Base-by-base conservation (phyloP, 2,329 filamentous ascomycete genomes). In the Diaporthe ilicicola region DNA sequence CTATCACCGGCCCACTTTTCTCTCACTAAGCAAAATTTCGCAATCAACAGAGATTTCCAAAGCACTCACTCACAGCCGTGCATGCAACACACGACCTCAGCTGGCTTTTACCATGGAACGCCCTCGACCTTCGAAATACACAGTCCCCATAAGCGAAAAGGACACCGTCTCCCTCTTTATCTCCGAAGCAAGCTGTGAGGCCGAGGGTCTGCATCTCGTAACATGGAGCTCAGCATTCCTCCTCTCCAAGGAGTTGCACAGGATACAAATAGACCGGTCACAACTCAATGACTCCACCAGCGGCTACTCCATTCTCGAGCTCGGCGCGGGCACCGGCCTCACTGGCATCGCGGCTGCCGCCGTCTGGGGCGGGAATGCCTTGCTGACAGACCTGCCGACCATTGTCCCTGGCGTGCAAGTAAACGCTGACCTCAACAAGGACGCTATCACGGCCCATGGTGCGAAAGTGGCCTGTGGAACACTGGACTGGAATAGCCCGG, bases 181-280 rank as follows among this genome's bases (percentile, higher is more conserved):
- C 44, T 69, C 70, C 3, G 71, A 72, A 53, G 70, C 68, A 13
- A 69, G 64, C 22, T 72, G 71, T 46, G 56, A 53, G 29, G 71
- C 71, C 2, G 71, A 72, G 34, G 71, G 71, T 1, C 50, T 72
- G 27, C 66, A 59, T 12, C 55, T 72, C 27, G 70, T 69, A 13
- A 72, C 71, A 15, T 72, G 71, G 71, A 72, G 71, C 64, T 72
- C 71, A 15, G 69, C 71, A 17, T 66, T 70, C 42, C 70, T 72
- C 34, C 71, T 72, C 37, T 72, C 71, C 19, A 72, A 72, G 34
- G 32, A 68, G 22, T 64, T 72, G 6, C 37, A 72, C 8, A 70
- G 66, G 56, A 34, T 72, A 13, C 53, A 48, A 7, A 50, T 72
- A 44, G 44, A 64, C 15, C 55, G 53, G 19, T 27, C n/a, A 13